phyloP scores from a whole-genome alignment of 225 moss, liverwort and hornwort species.

The Thuidium tamariscinum region DNA sequence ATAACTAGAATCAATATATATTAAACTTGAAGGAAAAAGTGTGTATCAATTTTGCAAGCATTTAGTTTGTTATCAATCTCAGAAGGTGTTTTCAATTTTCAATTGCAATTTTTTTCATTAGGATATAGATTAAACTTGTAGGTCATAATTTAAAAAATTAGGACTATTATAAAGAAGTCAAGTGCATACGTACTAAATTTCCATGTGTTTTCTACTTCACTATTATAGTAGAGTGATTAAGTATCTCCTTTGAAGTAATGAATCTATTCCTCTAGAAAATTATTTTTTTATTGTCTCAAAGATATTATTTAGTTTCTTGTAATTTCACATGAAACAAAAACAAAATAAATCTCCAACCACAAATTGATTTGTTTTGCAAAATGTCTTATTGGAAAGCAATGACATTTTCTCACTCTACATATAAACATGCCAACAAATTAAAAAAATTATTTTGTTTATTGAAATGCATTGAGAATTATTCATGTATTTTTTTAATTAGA shows the following conservation, averaged over 20 bases:
- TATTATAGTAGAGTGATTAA: background rate
- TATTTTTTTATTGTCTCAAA: background rate
- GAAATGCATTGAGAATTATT: too few relatives aligned
- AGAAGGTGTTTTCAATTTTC: background rate
- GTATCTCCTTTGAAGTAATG: rapidly evolving
- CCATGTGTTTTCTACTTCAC: rapidly evolving
- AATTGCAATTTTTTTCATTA: background rate
- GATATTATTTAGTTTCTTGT: rapidly evolving
- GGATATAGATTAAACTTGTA: background rate
- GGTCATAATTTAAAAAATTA: background rate
- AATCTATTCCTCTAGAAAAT: background rate
- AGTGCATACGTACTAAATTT: rapidly evolving
- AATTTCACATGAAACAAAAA: rapidly evolving
- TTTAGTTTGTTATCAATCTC: background rate
- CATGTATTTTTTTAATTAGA: too few relatives aligned
- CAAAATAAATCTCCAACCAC: background rate
- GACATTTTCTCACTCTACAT: too few relatives aligned
- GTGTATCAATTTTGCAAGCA: too few relatives aligned
- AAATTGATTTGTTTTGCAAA: background rate
- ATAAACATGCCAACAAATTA: too few relatives aligned
- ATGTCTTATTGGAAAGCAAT: background rate
- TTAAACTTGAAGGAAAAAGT: background rate
- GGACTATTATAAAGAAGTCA: rapidly evolving
- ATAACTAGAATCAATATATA: background rate
- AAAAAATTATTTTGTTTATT: too few relatives aligned